Evolutionary conservation across 306 rosid genomes (phyloP), one percentile per base, ranked within the genome.

Genomic region (Cicer chorassanicum): DNA sequence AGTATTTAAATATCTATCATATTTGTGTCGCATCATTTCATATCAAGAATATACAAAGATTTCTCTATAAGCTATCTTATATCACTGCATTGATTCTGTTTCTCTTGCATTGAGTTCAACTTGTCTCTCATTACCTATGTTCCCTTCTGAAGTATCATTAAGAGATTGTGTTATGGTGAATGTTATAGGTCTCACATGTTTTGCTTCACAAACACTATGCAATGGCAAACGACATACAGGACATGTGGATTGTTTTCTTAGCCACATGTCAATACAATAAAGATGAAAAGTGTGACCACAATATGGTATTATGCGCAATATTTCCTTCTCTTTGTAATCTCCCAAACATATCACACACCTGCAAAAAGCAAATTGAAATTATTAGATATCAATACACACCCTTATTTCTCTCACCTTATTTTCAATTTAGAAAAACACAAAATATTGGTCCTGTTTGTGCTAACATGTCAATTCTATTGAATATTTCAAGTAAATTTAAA

Each of bases 271-370:
- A 76, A 94, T 94, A 86, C 98, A 94, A 69, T 89, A 82, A 76
- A 91, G 97, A 75, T 94, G 98, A 76, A 91, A 94, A 50, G 70
- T 87, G 85, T 94, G 98, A 53, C 96, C 93, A 82, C 98, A 94
- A 78, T 91, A 86, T 1, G 98, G 98, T 89, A 94, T 91, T 72
- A 91, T 91, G 53, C 98, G 81, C 70, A 94, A 21, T 9, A 91
- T 57, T 70, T 94, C 98, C 79, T 85, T 88, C 81, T 91, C 98
- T 83, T 90, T 90, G 82, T 94, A 94, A 16, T 94, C 97, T 5
- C 86, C 85, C 79, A 94, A 84, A 81, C 98, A 94, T 79, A 94
- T 94, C 82, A 96, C 89, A 79, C 98, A 94, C 85, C 98, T 94
- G 87, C 78, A 74, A 39, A 64, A 42, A 71, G 16, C 69, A 84